Conservation (phyloP, 306 rosid genomes). For the Corylus heterophylla region DNA sequence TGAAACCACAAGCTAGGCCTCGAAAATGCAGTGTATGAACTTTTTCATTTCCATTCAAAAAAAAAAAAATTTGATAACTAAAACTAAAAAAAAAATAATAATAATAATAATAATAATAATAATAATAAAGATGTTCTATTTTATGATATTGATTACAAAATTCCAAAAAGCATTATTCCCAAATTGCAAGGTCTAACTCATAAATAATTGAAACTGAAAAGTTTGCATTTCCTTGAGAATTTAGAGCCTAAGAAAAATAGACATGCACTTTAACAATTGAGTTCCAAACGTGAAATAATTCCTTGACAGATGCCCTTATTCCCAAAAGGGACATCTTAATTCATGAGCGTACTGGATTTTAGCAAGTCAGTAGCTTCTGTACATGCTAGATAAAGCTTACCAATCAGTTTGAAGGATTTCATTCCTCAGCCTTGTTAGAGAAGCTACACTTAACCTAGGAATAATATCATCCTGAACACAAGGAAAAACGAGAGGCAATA, state of each 20-base stretch:
- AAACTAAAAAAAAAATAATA: neutral
- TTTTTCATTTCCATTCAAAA: neutral
- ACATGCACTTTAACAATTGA: neutral
- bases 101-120: too few species aligned
- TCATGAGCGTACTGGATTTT: conserved; percentile 5
- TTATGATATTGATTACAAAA: neutral
- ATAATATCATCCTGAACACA: conserved; percentile 77
- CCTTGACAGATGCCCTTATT: neutral
- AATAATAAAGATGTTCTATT: neutral
- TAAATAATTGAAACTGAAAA: neutral
- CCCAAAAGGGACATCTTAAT: neutral
- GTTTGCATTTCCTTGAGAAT: neutral
- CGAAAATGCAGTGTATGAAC: neutral
- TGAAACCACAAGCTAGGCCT: neutral
- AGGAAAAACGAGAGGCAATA: conserved; percentile 25
- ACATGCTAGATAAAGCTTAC: conserved; percentile 47
- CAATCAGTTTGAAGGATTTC: conserved; percentile 97
- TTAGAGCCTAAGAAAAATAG: conserved; percentile 1
- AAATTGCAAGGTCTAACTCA: neutral
- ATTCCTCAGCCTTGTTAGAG: conserved; percentile 79
- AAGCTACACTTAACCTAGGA: conserved; percentile 78
- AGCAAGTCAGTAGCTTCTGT: conserved; percentile 17
- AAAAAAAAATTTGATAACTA: neutral
- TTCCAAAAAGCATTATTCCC: neutral
- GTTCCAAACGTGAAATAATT: neutral